These are phyloP conservation scores for Triangularia setosa DNA, from an alignment of 2,329 filamentous ascomycete genomes.

Conservation along the genomic window DNA sequence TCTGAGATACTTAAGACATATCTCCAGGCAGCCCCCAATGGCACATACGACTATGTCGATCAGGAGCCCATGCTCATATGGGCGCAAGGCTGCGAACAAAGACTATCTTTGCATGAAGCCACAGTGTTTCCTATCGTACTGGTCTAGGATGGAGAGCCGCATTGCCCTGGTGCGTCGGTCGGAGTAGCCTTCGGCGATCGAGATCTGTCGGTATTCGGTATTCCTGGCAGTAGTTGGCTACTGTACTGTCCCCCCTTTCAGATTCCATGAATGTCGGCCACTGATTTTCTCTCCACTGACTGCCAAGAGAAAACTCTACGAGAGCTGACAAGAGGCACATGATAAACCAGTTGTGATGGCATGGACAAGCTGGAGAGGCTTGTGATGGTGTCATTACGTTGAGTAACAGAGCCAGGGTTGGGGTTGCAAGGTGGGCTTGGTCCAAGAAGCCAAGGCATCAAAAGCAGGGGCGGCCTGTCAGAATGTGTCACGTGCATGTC, in stretches of 20 bases:
- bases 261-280: too few species aligned
- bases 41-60: background rate
- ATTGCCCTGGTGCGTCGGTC: too few species aligned
- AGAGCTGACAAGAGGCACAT: background rate
- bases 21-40: background rate
- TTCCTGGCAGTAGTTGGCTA: too few species aligned
- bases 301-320: background rate
- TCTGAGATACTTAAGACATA: background rate
- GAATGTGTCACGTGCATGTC: background rate
- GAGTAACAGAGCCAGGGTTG: background rate
- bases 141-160: too few species aligned
- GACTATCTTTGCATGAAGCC: background rate
- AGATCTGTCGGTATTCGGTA: too few species aligned
- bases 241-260: too few species aligned
- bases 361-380: background rate
- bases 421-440: background rate
- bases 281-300: background rate
- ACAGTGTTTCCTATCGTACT: too few species aligned
- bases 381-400: background rate
- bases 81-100: background rate
- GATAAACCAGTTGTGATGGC: background rate
- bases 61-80: background rate
- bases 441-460: background rate
- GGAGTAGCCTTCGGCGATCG: too few species aligned
- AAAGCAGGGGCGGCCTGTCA: background rate